Evolutionary conservation across 108 stramenopile species (phyloP), one percentile per base, ranked within the genome.

Genomic region (Nannochloropsis salina): DNA sequence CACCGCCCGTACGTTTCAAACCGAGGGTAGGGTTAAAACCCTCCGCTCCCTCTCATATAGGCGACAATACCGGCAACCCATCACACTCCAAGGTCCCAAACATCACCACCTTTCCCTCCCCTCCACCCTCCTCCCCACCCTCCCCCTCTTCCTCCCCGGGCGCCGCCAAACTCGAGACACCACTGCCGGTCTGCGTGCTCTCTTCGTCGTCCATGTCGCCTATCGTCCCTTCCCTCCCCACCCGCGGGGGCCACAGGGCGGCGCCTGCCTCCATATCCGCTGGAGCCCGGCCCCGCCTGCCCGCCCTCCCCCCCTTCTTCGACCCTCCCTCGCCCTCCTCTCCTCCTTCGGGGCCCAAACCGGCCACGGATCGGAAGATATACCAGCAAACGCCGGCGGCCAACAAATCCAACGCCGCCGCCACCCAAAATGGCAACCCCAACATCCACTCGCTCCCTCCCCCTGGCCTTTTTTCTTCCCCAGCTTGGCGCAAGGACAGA

Each of bases 281-380:
- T 1, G 31, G 31, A 31, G 31, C 31, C 31, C 2, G n/a, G n/a
- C 6, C 61, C 8, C 61, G 20, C 61, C 61, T 74, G 15, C 8
- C 61, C 61, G 15, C 61, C 61, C 61, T 74, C 61, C 61, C 61
- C n/a, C n/a, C 61, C 61, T 74, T 74, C 61, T n/a, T 74, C 61
- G 20, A 15, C n/a, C 61, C 61, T 0, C 61, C 61, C 61, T 74
- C 61, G 20, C n/a, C n/a, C 61, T n/a, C 4, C 15, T 74, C 61
- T n/a, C 61, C 61, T 31, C 31, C 31, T 31, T 31, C 31, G 31
- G 31, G 31, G 31, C 31, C 31, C 31, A 31, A 31, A 31, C 31
- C 31, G 31, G 0, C 31, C 3, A n/a, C 15, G 61, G n/a, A 4
- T 74, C 8, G 15, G 8, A 74, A 74, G 20, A 74, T n/a, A 3